These are phyloP conservation scores for Ustilago trichophora DNA, from an alignment of 1,284 basidiomycete genomes.

Conservation along the genomic window DNA sequence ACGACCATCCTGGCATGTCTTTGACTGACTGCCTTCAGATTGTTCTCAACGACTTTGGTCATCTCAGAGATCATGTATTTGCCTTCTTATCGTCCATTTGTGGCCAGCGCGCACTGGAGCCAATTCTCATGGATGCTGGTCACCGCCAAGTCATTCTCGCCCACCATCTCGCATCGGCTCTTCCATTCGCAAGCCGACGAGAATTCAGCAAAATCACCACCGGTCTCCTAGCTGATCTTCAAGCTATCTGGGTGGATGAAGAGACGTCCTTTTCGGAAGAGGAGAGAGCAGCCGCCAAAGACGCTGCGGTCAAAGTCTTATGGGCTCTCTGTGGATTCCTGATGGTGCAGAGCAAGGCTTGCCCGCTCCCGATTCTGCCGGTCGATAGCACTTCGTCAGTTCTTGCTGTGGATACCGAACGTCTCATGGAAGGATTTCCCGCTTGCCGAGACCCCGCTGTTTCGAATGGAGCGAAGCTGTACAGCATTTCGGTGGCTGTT, in stretches of 20 bases:
- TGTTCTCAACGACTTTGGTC: not conserved
- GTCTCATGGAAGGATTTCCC: not conserved
- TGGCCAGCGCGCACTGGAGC: not conserved
- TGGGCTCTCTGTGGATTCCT: constrained; percentile 15
- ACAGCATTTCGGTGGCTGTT: constrained; percentile 2
- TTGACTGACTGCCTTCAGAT: constrained; percentile 10
- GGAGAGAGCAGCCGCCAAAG: not conserved
- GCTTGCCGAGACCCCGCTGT: not conserved
- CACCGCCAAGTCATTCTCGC: constrained; percentile 5
- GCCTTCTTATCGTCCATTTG: not conserved
- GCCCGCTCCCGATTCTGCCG: no score
- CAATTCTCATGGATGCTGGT: constrained; percentile 3
- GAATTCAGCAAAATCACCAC: constrained; percentile 1
- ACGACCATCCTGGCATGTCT: no score
- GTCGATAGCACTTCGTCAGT: no score
- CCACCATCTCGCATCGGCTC: constrained; percentile 1
- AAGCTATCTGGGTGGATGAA: constrained; percentile 14
- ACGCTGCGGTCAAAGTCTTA: constrained; percentile 7
- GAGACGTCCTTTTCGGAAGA: not conserved
- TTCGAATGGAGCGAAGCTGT: constrained; percentile 1
- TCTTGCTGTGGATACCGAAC: not conserved
- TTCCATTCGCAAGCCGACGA: constrained; percentile 4
- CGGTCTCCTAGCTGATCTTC: constrained; percentile 8
- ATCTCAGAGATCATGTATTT: not conserved
- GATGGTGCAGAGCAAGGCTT: constrained; percentile 5